Evolutionary conservation across 306 rosid genomes (phyloP).

Genomic region (Psophocarpus tetragonolobus): DNA sequence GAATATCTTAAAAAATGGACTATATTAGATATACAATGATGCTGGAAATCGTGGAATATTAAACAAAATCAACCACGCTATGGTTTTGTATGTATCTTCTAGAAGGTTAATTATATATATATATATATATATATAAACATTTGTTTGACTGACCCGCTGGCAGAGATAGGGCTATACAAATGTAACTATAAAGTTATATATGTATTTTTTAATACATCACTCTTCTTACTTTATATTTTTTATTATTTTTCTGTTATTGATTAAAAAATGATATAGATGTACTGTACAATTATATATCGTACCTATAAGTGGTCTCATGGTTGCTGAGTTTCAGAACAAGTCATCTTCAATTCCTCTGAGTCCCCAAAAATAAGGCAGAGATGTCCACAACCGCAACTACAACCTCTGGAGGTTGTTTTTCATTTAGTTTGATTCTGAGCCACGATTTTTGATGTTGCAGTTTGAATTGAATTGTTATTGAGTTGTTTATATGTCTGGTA

Average conservation of each 20-base stretch:
- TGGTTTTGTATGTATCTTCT: neutral
- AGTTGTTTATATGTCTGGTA: neutral
- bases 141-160: conserved; percentile 1
- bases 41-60: conserved; percentile 7
- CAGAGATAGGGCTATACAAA: neutral
- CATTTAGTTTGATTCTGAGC: neutral
- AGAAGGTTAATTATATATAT: no score
- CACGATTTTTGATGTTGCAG: neutral
- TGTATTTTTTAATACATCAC: neutral
- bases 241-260: neutral
- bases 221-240: neutral
- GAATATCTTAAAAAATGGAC: neutral
- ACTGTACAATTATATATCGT: neutral
- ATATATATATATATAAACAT: neutral
- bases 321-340: neutral
- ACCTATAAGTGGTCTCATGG: neutral
- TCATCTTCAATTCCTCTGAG: neutral
- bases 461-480: neutral
- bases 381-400: conserved; percentile 14
- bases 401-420: conserved; percentile 28
- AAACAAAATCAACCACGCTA: neutral
- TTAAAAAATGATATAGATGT: neutral
- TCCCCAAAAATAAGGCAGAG: conserved; percentile 18
- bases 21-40: neutral
- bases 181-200: neutral